These are phyloP conservation scores for Crithidia acanthocephali DNA, from an alignment of 208 protist genomes.

Conservation along the genomic window DNA sequence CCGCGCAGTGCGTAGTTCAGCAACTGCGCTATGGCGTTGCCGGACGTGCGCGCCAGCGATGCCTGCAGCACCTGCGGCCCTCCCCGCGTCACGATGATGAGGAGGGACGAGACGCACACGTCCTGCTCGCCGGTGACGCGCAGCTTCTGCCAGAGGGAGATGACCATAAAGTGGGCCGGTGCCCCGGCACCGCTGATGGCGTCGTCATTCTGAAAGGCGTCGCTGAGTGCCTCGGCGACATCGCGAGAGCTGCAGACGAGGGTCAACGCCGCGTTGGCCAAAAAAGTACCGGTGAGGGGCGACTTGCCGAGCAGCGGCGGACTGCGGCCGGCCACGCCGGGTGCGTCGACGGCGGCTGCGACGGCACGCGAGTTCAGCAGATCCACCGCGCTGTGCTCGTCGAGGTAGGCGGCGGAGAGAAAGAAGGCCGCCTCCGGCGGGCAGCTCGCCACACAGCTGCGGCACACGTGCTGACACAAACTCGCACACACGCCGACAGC, in stretches of 20 bases:
- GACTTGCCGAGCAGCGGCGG: constrained; percentile 33
- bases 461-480: constrained; percentile 27
- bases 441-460: constrained; percentile 14
- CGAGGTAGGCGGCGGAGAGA: constrained; percentile 27
- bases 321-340: constrained; percentile 2
- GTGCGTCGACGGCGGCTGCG: background rate
- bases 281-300: constrained; percentile 26
- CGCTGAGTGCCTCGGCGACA: constrained; percentile 9
- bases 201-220: constrained; percentile 9
- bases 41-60: background rate
- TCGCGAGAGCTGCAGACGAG: constrained; percentile 10
- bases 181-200: constrained; percentile 1
- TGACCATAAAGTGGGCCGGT: constrained; percentile 32
- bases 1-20: constrained; percentile 37
- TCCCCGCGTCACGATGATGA: constrained; percentile 31
- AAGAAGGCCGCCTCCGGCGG: constrained; percentile 33
- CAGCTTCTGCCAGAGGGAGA: constrained; percentile 40
- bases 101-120: constrained; percentile 35
- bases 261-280: constrained; percentile 17
- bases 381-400: constrained; percentile 20
- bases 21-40: constrained; percentile 8
- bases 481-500: constrained; percentile 17
- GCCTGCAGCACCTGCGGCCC: constrained; percentile 13
- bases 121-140: constrained; percentile 36
- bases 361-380: constrained; percentile 14